These are phyloP conservation scores for Heritiera littoralis DNA, from an alignment of 345 rosid species.

Conservation along the genomic window DNA sequence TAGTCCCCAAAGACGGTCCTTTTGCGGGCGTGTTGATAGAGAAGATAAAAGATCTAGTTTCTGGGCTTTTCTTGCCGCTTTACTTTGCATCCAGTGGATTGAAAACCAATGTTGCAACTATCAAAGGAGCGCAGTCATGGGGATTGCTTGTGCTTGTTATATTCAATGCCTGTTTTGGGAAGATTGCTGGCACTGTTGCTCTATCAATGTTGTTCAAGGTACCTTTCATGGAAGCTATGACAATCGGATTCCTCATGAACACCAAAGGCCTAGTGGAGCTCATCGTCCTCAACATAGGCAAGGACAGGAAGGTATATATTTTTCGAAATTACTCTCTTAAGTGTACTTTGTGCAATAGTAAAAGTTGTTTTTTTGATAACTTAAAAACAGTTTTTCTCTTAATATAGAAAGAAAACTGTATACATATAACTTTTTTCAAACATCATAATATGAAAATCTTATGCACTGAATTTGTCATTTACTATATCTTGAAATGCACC, in stretches of 20 bases:
- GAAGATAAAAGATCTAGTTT: slow-evolving; percentile 78
- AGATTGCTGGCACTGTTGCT: slow-evolving; percentile 59
- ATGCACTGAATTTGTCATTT: too few species aligned
- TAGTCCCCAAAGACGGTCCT: slow-evolving; percentile 72
- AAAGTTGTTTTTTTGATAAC: too few species aligned
- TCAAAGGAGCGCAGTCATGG: slow-evolving; percentile 65
- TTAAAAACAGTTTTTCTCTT: too few species aligned
- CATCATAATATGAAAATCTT: too few species aligned
- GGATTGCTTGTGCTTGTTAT: slow-evolving; percentile 69
- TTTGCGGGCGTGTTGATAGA: slow-evolving; percentile 66
- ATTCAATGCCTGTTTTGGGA: slow-evolving; percentile 69
- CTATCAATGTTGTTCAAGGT: slow-evolving; percentile 55
- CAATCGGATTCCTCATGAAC: slow-evolving; percentile 72
- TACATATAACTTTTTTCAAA: too few species aligned
- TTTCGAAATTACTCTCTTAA: neutral
- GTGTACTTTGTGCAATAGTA: too few species aligned
- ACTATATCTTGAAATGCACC: neutral
- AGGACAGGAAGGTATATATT: slow-evolving; percentile 42
- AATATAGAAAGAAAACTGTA: too few species aligned
- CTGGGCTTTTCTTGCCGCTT: slow-evolving; percentile 70
- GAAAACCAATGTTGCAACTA: slow-evolving; percentile 68
- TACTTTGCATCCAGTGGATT: slow-evolving; percentile 83
- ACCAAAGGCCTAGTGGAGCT: slow-evolving; percentile 59
- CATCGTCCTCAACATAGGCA: slow-evolving; percentile 64
- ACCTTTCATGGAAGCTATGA: slow-evolving; percentile 51